Base-by-base conservation (phyloP, 2,329 filamentous ascomycete species). In the Dendrostoma leiphaemia region DNA sequence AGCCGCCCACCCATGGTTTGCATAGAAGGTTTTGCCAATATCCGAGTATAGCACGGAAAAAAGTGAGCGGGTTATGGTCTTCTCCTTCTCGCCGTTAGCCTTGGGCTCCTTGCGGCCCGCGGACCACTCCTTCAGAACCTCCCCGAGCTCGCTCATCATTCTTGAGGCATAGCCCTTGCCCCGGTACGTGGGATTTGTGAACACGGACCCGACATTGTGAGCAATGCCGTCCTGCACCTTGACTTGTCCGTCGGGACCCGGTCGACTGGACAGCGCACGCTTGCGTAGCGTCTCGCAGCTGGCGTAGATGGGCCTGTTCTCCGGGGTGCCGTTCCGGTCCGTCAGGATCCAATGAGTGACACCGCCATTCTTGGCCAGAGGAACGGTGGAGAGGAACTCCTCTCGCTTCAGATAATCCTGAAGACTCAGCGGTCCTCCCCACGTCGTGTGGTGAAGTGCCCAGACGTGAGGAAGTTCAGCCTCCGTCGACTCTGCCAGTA, bases 1-100 rank as follows among this genome's bases (percentile, higher is more conserved):
- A 0, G 85, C 79, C 46, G 83, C 78, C 92, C 92, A 97, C 43
- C 91, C 91, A 59, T 84, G 78, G 29, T 76, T 78, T 3, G 87
- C 82, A 71, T 97, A 97, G 71, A 91, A 97, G 35, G 75, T 74
- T 75, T 90, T 88, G 19, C 92, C 90, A 60, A 95, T 91, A 64
- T 95, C 90, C 8, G 91, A 96, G 70, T 86, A 96, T 8, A 97
- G 77, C 7, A 95, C 81, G 1, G 89, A 92, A 69, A 93, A 94
- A 13, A 83, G 70, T 59, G 67, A 77, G 66, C 65, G 73, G 71
- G 24, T 64, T 61, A n/a, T 63, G 45, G 23, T 64, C 34, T 60
- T 64, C 48, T 59, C 62, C 38, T 71, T 61, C 34, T 59, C 58
- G 1, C n/a, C n/a, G n/a, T 50, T 50, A 13, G 60, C 60, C 48